These are phyloP conservation scores for Coleophoma crateriformis DNA, from an alignment of 2,329 filamentous ascomycete species.

Conservation along the genomic window DNA sequence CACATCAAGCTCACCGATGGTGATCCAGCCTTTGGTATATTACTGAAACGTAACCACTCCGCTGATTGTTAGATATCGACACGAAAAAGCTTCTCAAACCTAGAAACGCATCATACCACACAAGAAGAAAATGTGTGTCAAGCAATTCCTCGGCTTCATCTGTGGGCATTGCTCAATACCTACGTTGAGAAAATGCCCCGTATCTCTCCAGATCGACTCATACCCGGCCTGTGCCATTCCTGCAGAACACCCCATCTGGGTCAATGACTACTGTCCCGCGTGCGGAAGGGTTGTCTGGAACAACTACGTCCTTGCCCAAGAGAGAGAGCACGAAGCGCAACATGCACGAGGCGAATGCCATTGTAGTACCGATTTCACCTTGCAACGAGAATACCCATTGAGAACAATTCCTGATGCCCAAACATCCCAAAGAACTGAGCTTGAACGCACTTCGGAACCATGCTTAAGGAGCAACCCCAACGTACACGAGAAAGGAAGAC, in stretches of 20 bases:
- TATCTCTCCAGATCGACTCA: conserved; percentile 12
- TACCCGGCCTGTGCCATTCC: conserved; percentile 22
- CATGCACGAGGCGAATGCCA: conserved; percentile 18
- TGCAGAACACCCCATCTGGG: conserved; percentile 16
- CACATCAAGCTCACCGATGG: no score
- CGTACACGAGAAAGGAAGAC: no score
- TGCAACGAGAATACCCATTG: conserved; percentile 1
- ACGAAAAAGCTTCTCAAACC: no score
- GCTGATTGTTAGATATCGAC: background rate
- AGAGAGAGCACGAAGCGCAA: conserved; percentile 16
- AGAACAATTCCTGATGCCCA: no score
- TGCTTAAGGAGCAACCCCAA: no score
- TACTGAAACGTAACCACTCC: background rate
- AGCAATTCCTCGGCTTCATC: conserved; percentile 38
- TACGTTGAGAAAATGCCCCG: conserved; percentile 36
- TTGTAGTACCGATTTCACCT: conserved; percentile 19
- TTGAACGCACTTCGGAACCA: no score
- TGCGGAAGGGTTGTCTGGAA: conserved; percentile 26
- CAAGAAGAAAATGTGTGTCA: conserved; percentile 38
- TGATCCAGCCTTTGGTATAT: no score
- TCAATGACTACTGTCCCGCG: conserved; percentile 19
- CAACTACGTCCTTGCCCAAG: conserved; percentile 13
- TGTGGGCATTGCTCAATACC: conserved; percentile 40
- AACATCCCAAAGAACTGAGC: no score
- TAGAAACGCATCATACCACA: background rate